These are phyloP conservation scores for Aspergillus clavatus DNA, from an alignment of 2,329 filamentous ascomycete genomes.

Conservation along the genomic window DNA sequence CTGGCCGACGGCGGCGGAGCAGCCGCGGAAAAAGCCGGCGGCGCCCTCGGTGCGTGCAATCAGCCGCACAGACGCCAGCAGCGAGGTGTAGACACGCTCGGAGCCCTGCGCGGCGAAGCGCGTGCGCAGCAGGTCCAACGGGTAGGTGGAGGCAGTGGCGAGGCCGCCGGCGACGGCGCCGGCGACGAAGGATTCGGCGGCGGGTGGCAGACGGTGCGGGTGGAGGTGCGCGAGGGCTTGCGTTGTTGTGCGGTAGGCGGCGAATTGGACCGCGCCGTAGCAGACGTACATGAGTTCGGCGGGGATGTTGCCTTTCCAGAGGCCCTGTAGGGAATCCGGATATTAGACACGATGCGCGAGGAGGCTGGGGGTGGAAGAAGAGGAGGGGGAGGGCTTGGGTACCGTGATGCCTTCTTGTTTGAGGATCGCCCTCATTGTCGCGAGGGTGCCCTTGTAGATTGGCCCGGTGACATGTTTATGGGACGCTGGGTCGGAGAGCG, in stretches of 20 bases:
- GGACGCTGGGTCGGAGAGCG: conserved; percentile 67
- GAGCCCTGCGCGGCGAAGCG: conserved; percentile 93
- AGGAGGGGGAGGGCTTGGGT: conserved; percentile 11
- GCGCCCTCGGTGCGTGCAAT: conserved; percentile 72
- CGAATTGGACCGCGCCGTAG: conserved; percentile 87
- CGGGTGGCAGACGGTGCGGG: conserved; percentile 53
- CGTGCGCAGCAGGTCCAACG: conserved; percentile 85
- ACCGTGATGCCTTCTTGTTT: conserved; percentile 73
- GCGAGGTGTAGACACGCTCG: conserved; percentile 69
- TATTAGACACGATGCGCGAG: too few species aligned
- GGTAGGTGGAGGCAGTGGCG: conserved; percentile 82
- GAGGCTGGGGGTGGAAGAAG: too few species aligned
- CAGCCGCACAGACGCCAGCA: conserved; percentile 63
- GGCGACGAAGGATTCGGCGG: conserved; percentile 74
- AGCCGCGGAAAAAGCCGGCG: conserved; percentile 80
- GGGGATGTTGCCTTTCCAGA: conserved; percentile 98
- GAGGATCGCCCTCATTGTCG: conserved; percentile 72
- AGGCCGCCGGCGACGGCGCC: conserved; percentile 77
- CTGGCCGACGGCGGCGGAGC: conserved; percentile 75
- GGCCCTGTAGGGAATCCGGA: too few species aligned
- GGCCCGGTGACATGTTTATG: conserved; percentile 45
- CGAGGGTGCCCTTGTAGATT: conserved; percentile 66
- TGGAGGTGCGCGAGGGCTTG: conserved; percentile 57
- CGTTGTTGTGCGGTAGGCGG: conserved; percentile 72
- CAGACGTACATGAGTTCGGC: conserved; percentile 91